A percentile compares a stretch with the other conserved stretches of the same genome.
Conservation (phyloP, 805 yeast species). For the Sporopachydermia lactativora region DNA sequence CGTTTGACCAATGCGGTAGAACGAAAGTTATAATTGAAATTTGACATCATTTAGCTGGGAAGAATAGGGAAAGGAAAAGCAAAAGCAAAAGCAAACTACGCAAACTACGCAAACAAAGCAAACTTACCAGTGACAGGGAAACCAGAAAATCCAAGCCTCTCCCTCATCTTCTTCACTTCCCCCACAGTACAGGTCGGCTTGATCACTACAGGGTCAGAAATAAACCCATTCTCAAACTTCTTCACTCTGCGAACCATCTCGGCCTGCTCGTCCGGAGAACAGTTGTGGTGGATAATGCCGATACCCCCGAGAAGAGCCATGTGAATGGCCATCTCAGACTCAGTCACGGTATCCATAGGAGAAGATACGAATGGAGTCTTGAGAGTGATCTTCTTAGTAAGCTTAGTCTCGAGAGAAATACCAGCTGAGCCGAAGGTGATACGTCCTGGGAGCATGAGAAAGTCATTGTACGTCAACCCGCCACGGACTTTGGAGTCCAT, state of each 20-base stretch:
- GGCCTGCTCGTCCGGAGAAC: conserved; percentile 94
- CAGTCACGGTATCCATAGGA: conserved; percentile 99
- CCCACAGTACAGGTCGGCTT: conserved; percentile 65
- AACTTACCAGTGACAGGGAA: conserved; percentile 99
- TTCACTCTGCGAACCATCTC: conserved; percentile 96
- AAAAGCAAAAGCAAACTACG: conserved; percentile 4
- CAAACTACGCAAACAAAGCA: conserved; percentile 8
- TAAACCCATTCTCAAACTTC: conserved; percentile 95
- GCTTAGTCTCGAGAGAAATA: conserved; percentile 69
- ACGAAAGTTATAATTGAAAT: conserved; percentile 80
- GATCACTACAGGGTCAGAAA: conserved; percentile 84
- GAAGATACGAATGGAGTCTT: conserved; percentile 94
- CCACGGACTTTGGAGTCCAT: conserved; percentile 88
- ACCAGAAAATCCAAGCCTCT: conserved; percentile 78
- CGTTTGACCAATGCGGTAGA: conserved; percentile 98
- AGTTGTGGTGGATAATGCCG: conserved; percentile 97
- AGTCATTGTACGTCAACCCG: conserved; percentile 95
- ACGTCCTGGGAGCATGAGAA: conserved; percentile 89
- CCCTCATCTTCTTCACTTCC: conserved; percentile 61
- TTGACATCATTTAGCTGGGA: conserved; percentile 2
- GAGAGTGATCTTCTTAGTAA: conserved; percentile 84
- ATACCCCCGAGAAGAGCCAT: conserved; percentile 98
- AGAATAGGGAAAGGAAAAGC: conserved; percentile 1
- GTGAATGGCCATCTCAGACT: conserved; percentile 92
- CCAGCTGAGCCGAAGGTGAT: conserved; percentile 67